These are phyloP conservation scores for Dioscorea dumetorum DNA, from an alignment of 106 monocot genomes.

Conservation along the genomic window DNA sequence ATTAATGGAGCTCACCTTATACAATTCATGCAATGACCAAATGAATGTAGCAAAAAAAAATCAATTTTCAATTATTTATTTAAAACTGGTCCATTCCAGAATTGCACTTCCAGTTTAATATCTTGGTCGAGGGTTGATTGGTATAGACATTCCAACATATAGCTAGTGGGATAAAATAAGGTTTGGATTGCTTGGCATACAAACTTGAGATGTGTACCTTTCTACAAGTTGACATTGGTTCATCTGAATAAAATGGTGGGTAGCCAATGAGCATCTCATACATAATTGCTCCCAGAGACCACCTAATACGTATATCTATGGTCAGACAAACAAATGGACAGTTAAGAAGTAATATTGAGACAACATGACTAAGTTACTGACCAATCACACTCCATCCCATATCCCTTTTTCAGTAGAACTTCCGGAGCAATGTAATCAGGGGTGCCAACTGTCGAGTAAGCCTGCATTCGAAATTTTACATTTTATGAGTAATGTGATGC, in stretches of 20 bases:
- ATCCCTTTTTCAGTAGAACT: conserved; percentile 91
- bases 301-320: conserved; percentile 21
- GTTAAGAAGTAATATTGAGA: background rate
- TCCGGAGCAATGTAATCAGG: conserved; percentile 98
- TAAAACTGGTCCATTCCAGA: no score
- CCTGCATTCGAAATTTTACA: conserved; percentile 24
- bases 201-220: conserved; percentile 29
- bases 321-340: background rate
- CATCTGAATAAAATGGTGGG: conserved; percentile 81
- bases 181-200: no score
- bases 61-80: no score
- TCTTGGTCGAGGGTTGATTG: no score
- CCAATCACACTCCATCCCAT: conserved; percentile 98
- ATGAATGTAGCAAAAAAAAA: no score
- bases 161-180: no score
- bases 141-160: no score
- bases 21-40: no score
- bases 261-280: conserved; percentile 87
- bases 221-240: conserved; percentile 81
- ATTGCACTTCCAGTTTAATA: no score
- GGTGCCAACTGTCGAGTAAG: conserved; percentile 92
- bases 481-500: no score
- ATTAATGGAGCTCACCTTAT: no score
- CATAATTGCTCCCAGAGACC: conserved; percentile 92
- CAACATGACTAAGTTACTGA: conserved; percentile 11